Percentiles rank a stretch among this genome's conserved stretches.
These are phyloP conservation scores for Sarocladium strictum DNA, from an alignment of 2,329 filamentous ascomycete species.

Conservation along the genomic window DNA sequence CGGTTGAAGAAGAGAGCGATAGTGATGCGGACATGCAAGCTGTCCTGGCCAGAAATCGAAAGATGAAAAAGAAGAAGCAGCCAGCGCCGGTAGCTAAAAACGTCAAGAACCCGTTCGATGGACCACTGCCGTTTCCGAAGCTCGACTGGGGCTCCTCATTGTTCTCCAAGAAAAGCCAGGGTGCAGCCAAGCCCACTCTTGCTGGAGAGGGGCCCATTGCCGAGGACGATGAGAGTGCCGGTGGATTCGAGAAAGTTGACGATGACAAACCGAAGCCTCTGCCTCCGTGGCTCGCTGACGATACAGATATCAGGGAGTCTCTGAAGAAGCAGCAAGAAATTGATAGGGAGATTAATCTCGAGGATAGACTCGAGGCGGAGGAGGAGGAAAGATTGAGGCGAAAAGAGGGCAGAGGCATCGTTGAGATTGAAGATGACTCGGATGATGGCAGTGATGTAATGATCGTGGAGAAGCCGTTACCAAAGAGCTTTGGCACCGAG, in stretches of 20 bases:
- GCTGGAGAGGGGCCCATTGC: constrained; percentile 13
- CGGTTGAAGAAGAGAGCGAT: constrained; percentile 49
- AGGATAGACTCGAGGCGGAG: constrained; percentile 51
- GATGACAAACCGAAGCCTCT: constrained; percentile 50
- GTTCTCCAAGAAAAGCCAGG: constrained; percentile 33
- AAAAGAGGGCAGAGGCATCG: constrained; percentile 40
- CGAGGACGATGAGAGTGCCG: constrained; percentile 40
- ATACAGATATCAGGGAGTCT: constrained; percentile 60
- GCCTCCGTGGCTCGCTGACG: constrained; percentile 67
- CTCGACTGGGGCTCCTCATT: constrained; percentile 62
- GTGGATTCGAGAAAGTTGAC: constrained; percentile 53
- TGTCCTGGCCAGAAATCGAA: constrained; percentile 66
- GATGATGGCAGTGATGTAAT: constrained; percentile 52
- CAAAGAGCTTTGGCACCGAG: no score
- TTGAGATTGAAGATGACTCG: constrained; percentile 59
- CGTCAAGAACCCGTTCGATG: constrained; percentile 61
- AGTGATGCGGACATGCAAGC: constrained; percentile 76
- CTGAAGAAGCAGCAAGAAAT: constrained; percentile 51
- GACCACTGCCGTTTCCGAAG: constrained; percentile 87
- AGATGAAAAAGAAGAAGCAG: constrained; percentile 40
- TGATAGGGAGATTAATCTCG: constrained; percentile 57
- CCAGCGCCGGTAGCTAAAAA: constrained; percentile 40
- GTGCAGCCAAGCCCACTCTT: constrained; percentile 14
- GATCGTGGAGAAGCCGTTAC: constrained; percentile 39
- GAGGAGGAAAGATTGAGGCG: constrained; percentile 47